phyloP scores from a whole-genome alignment of 306 rosid genomes.

The Quercus berberidifolia region DNA sequence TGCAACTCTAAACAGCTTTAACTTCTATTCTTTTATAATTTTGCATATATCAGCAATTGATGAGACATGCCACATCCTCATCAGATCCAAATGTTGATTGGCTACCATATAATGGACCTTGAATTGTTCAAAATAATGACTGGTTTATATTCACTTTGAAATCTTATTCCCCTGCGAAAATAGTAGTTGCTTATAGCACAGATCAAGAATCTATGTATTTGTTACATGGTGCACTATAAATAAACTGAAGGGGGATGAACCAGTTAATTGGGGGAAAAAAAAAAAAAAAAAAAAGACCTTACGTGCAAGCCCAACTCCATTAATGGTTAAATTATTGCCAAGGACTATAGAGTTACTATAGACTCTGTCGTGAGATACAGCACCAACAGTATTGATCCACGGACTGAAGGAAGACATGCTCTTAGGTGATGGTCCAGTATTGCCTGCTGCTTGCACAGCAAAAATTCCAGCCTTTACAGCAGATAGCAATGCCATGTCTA shows the following conservation, averaged over 20 bases:
- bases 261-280: background rate
- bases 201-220: constrained; percentile 1
- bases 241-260: background rate
- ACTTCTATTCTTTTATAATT: background rate
- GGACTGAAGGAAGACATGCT: constrained; percentile 98
- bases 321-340: constrained; percentile 74
- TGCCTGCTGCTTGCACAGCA: constrained; percentile 98
- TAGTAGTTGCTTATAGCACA: background rate
- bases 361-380: constrained; percentile 80
- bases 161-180: background rate
- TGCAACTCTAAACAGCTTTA: background rate
- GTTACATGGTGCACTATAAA: background rate
- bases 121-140: background rate
- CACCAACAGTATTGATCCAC: constrained; percentile 91
- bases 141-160: background rate
- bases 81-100: background rate
- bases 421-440: constrained; percentile 93
- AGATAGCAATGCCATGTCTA: constrained; percentile 93
- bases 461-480: constrained; percentile 92
- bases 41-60: background rate
- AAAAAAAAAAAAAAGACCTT: constrained; percentile 11
- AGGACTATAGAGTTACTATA: constrained; percentile 80
- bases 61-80: background rate
- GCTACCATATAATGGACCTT: background rate
- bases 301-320: constrained; percentile 95